These are phyloP conservation scores for Agrostemma githago DNA, from an alignment of 148 eudicot species.

Conservation along the genomic window DNA sequence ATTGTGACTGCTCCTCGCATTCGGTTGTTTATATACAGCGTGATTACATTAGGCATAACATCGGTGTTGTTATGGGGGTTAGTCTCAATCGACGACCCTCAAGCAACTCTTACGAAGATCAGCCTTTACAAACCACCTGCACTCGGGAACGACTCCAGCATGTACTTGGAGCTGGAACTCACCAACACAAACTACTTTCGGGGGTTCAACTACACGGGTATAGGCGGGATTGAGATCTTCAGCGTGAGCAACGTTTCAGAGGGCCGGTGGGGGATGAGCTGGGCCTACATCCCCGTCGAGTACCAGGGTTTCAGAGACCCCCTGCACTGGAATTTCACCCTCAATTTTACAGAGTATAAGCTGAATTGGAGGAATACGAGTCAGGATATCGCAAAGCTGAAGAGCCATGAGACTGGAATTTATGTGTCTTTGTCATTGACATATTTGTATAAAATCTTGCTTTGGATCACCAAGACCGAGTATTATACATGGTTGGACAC, in stretches of 20 bases:
- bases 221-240: not conserved
- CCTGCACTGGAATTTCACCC: not conserved
- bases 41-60: not conserved
- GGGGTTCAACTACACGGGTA: not conserved
- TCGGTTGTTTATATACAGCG: not conserved
- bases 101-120: not conserved
- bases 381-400: not conserved
- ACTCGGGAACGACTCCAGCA: not conserved
- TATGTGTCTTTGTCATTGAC: constrained; percentile 4
- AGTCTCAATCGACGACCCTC: not conserved
- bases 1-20: not conserved
- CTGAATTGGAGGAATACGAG: not conserved
- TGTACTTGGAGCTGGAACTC: not conserved
- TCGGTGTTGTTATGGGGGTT: not conserved
- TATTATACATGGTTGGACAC: constrained; percentile 11
- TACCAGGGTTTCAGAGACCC: constrained; percentile 1
- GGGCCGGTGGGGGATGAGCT: not conserved
- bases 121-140: not conserved
- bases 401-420: not conserved
- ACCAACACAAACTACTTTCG: not conserved
- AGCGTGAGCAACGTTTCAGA: not conserved
- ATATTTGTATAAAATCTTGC: constrained; percentile 6
- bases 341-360: not conserved
- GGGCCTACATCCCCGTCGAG: not conserved
- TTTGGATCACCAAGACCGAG: not conserved